Evolutionary conservation across 805 yeast genomes (phyloP).

Genomic region (Lipomyces anomalus): DNA sequence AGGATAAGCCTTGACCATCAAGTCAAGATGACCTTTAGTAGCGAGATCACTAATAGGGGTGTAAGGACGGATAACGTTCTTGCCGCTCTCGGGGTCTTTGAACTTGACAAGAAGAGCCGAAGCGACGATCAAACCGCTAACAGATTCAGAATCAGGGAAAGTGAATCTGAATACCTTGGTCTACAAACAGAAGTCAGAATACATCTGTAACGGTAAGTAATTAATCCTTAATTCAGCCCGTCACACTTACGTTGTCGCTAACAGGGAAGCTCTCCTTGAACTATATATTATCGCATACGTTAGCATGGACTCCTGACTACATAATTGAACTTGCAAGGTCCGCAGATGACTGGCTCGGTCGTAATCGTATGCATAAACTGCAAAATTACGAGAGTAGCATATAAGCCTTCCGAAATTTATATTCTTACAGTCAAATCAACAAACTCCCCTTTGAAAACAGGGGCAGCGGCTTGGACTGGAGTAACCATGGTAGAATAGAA

Average conservation of each 20-base stretch:
- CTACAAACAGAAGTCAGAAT: not conserved
- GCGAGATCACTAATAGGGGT: constrained; percentile 77
- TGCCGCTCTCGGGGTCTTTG: constrained; percentile 70
- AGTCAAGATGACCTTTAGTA: constrained; percentile 66
- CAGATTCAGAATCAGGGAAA: constrained; percentile 22
- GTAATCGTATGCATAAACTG: not conserved
- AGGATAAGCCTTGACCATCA: constrained; percentile 79
- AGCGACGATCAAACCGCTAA: constrained; percentile 43
- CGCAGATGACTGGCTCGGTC: not conserved
- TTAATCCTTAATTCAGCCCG: not conserved
- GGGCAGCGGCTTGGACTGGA: constrained; percentile 17
- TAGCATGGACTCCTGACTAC: no score
- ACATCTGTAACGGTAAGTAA: not conserved
- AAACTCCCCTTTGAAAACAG: constrained; percentile 18
- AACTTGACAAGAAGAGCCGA: constrained; percentile 76
- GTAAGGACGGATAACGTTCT: constrained; percentile 70
- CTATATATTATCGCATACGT: no score
- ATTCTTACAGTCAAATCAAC: constrained; percentile 18
- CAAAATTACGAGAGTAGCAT: not conserved
- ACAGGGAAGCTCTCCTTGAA: not conserved
- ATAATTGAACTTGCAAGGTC: constrained; percentile 15
- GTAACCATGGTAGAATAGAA: constrained; percentile 14
- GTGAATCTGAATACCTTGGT: constrained; percentile 22
- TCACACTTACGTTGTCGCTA: constrained; percentile 14
- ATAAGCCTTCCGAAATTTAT: not conserved